These are phyloP conservation scores for Apiotrichum veenhuisii DNA, from an alignment of 1,284 basidiomycete genomes.

Conservation along the genomic window DNA sequence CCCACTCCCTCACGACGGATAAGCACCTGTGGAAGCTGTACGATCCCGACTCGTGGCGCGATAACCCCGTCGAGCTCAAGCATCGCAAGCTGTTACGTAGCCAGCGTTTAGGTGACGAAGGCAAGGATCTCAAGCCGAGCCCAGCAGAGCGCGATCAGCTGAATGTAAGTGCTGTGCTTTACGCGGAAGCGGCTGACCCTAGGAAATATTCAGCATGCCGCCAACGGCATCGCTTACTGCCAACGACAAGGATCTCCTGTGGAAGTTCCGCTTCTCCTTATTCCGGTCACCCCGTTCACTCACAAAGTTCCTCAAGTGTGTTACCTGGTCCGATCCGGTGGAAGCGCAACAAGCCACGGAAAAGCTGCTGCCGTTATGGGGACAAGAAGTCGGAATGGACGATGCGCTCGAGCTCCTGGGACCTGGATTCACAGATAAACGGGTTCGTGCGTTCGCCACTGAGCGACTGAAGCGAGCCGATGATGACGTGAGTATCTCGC, in stretches of 20 bases:
- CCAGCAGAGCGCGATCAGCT: constrained; percentile 91
- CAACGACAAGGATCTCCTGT: constrained; percentile 92
- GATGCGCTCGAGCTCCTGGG: constrained; percentile 94
- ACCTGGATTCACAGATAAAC: constrained; percentile 81
- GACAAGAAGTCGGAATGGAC: constrained; percentile 87
- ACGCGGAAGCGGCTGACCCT: constrained; percentile 9
- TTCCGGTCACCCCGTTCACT: constrained; percentile 68
- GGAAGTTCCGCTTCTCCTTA: constrained; percentile 98
- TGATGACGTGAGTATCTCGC: constrained; percentile 67
- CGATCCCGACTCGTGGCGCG: constrained; percentile 78
- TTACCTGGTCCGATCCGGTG: constrained; percentile 92
- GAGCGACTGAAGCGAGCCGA: constrained; percentile 84
- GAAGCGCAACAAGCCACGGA: constrained; percentile 98
- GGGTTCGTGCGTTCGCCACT: constrained; percentile 92
- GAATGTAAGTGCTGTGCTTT: constrained; percentile 59
- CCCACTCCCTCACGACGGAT: constrained; percentile 57
- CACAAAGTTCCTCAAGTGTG: constrained; percentile 97
- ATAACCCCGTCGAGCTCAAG: constrained; percentile 97
- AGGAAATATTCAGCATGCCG: constrained; percentile 85
- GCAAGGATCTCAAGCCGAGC: constrained; percentile 93
- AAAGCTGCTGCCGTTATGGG: constrained; percentile 89
- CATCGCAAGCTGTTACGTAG: constrained; percentile 90
- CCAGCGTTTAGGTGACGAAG: constrained; percentile 89
- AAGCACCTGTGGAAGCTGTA: constrained; percentile 79
- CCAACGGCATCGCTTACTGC: constrained; percentile 83